Evolutionary conservation across 441 rosid species (phyloP), one percentile per base, ranked within the genome.

Genomic region (Rhodomyrtus psidioides): DNA sequence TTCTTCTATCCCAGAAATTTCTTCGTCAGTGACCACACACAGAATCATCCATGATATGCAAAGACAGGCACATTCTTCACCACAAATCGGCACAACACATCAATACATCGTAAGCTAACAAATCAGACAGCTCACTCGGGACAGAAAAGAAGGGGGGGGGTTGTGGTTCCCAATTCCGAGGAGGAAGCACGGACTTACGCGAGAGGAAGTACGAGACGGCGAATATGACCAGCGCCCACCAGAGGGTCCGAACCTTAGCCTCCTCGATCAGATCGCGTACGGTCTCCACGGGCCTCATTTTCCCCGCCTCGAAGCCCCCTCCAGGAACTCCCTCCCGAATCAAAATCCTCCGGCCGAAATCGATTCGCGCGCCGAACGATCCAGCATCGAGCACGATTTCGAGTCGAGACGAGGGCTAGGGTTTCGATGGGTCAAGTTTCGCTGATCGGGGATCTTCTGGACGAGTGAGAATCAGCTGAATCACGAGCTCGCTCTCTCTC

Each of bases 201-300:
- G 99, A 92, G 83, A 98, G 88, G 90, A 94, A 91, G 92, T 97
- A 97, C 34, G 98, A 93, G 85, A 95, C 90, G 85, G 92, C 85
- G 88, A 95, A 98, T 90, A 96, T 88, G 85, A 94, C 94, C 27
- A 98, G 86, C 12, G 91, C 91, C 99, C 99, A 98, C 95, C 95
- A 95, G 55, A 95, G 92, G 86, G 95, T 92, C 16, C 99, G 94
- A 75, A 93, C 53, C 90, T 96, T 95, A 42, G 96, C 98, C 87
- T 98, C 99, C 87, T 98, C 98, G 86, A 98, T 92, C 90, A 98
- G 98, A 95, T 98, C 99, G 87, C 95, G 93, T 89, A 98, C 91
- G 84, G 93, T 95, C 92, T 94, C 96, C 95, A 94, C 93, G 85
- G 95, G 88, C 94, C 93, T 95, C 99, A 93, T 95, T 85, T 60